Evolutionary conservation across 129 eudicot genomes (phyloP), one percentile per base, ranked within the genome.

Genomic region (Cynara cardunculus): DNA sequence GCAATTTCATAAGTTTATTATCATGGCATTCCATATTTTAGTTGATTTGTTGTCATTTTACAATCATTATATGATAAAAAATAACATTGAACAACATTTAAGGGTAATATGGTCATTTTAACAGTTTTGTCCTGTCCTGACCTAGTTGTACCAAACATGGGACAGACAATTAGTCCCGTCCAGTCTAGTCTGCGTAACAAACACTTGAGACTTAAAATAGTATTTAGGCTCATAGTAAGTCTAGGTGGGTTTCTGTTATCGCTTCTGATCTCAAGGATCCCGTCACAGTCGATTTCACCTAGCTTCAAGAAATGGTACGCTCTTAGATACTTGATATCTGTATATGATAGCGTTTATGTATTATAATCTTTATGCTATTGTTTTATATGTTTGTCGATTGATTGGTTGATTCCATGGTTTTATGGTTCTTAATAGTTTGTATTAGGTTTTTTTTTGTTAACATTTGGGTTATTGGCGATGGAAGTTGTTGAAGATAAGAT

Each of bases 221-320:
- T 25, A 25, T n/a, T n/a, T 37, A 34, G 41, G 30, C 71, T 49
- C 49, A 24, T 32, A 1, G 32, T 35, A 82, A 76, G 19, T 25
- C 77, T 76, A 69, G 85, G n/a, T n/a, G n/a, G 85, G 81, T 82
- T 82, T 76, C 65, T 59, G 79, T 24, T 65, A 24, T n/a, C 75
- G 66, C 78, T 35, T 69, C 81, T 24, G 12, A 49, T 79, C 82
- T 69, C 75, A 44, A 46, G 80, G 71, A 66, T 41, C 46, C 75
- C 64, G 14, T 74, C 75, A 5, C 78, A 69, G 64, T 37, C 81
- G 81, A 82, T 69, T 69, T 75, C 85, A 69, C 46, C 31, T 0
- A 82, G 14, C 85, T 69, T 76, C 81, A 35, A 76, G 72, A 35
- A 21, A 82, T 76, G 85, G 85, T 82, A 82, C 25, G 7, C 30